phyloP scores from a whole-genome alignment of 305 asterid species.

The Coffea humblotiana region DNA sequence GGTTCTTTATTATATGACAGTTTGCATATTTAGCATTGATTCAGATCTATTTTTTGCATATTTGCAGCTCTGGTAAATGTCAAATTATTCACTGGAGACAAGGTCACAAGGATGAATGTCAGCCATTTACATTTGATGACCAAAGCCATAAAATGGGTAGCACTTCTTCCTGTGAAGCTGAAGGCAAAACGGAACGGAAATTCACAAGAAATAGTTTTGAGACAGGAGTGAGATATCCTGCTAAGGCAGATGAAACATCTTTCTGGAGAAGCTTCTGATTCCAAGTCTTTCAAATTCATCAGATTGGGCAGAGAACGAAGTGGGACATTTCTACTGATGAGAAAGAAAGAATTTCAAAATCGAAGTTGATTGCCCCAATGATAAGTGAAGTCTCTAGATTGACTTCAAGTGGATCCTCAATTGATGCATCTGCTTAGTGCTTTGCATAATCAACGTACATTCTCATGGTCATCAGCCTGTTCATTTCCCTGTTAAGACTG shows the following conservation, averaged over 20 bases:
- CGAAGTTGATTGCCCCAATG: constrained; percentile 20
- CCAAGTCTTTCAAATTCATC: constrained; percentile 23
- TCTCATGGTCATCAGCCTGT: constrained; percentile 19
- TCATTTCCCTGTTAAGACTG: constrained; percentile 10
- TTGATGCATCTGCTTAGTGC: constrained; percentile 28
- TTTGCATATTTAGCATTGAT: constrained; percentile 1
- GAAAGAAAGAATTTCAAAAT: constrained; percentile 26
- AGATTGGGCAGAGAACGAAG: constrained; percentile 30
- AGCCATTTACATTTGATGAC: constrained; percentile 32
- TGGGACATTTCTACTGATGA: constrained; percentile 23
- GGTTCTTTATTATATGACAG: not conserved
- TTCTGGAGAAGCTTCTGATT: constrained; percentile 27
- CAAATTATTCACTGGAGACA: constrained; percentile 81
- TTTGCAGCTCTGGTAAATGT: constrained; percentile 76
- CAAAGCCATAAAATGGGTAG: constrained; percentile 33
- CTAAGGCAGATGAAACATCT: constrained; percentile 32
- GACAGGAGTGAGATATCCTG: constrained; percentile 30
- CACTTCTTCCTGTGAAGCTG: constrained; percentile 27
- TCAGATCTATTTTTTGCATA: constrained; percentile 20
- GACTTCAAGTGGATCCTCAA: constrained; percentile 29
- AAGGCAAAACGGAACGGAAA: constrained; percentile 35
- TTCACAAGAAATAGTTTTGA: constrained; percentile 28
- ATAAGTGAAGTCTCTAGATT: constrained; percentile 37
- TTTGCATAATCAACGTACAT: constrained; percentile 28
- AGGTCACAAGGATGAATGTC: constrained; percentile 83